phyloP scores from a whole-genome alignment of 2,329 filamentous ascomycete species.

The Lecanicillium sp. region DNA sequence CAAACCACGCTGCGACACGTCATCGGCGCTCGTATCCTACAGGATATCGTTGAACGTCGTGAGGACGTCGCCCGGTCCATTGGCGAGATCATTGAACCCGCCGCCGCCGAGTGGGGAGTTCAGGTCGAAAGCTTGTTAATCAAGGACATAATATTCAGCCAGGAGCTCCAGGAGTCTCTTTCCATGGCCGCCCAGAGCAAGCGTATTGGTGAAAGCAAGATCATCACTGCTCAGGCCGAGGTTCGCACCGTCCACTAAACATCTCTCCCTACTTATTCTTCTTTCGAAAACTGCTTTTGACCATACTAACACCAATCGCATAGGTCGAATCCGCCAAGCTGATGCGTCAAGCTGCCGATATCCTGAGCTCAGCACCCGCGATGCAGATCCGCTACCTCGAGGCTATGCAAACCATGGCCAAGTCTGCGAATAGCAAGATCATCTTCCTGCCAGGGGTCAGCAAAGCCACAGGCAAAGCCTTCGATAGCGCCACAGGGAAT shows the following conservation, averaged over 20 bases:
- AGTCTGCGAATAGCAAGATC: conserved; percentile 81
- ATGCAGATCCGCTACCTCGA: conserved; percentile 99
- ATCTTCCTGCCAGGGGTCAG: conserved; percentile 67
- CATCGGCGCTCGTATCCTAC: conserved; percentile 86
- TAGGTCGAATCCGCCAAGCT: conserved; percentile 94
- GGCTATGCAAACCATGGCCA: conserved; percentile 98
- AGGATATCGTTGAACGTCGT: conserved; percentile 96
- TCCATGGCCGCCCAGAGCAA: conserved; percentile 99
- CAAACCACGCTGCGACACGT: conserved; percentile 97
- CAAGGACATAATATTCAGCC: conserved; percentile 97
- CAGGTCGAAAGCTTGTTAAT: conserved; percentile 97
- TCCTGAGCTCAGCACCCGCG: conserved; percentile 80
- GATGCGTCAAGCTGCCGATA: conserved; percentile 89
- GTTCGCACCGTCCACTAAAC: no score
- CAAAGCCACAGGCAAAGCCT: no score
- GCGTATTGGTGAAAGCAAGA: conserved; percentile 96
- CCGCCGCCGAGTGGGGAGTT: conserved; percentile 88
- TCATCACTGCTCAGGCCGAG: conserved; percentile 94
- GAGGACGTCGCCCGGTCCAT: conserved; percentile 96
- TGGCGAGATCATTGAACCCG: conserved; percentile 94
- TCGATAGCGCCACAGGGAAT: no score
- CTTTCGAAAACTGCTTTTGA: no score
- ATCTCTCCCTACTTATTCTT: no score
- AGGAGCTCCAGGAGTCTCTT: conserved; percentile 92
- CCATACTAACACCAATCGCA: no score